These are phyloP conservation scores for Cicer judaicum DNA, from an alignment of 306 rosid species.

Conservation along the genomic window DNA sequence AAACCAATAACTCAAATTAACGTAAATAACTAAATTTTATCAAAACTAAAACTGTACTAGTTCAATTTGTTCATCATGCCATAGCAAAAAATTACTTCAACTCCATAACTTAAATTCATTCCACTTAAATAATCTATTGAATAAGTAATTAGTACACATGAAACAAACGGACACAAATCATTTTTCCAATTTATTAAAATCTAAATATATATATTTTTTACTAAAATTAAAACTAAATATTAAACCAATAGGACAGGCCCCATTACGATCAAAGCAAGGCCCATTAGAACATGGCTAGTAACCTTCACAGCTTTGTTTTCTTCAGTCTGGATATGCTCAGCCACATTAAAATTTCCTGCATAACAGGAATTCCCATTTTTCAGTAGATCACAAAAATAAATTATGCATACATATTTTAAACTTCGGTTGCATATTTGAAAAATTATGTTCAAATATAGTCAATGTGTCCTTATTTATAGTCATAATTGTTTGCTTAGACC, in stretches of 20 bases:
- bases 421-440: too few relatives aligned
- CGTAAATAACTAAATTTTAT: neutral
- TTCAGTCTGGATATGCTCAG: constrained; percentile 57
- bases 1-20: too few relatives aligned
- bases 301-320: constrained; percentile 49
- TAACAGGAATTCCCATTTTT: neutral
- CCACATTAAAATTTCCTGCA: constrained; percentile 77
- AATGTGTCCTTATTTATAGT: too few relatives aligned
- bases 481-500: too few relatives aligned
- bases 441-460: too few relatives aligned
- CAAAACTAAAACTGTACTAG: neutral
- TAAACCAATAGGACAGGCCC: constrained; percentile 48
- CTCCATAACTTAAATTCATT: neutral
- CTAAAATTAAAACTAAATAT: neutral
- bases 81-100: neutral
- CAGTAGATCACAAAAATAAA: too few relatives aligned
- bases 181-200: neutral
- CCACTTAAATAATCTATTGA: neutral
- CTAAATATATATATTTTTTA: too few relatives aligned
- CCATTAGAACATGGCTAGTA: constrained; percentile 48
- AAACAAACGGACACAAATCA: neutral
- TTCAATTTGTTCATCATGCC: neutral
- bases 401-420: too few relatives aligned
- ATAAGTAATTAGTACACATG: constrained; percentile 1
- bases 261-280: constrained; percentile 52